Percentiles rank a stretch among this genome's conserved stretches.
These are phyloP conservation scores for Medicago ruthenica DNA, from an alignment of 306 rosid genomes.

Conservation along the genomic window DNA sequence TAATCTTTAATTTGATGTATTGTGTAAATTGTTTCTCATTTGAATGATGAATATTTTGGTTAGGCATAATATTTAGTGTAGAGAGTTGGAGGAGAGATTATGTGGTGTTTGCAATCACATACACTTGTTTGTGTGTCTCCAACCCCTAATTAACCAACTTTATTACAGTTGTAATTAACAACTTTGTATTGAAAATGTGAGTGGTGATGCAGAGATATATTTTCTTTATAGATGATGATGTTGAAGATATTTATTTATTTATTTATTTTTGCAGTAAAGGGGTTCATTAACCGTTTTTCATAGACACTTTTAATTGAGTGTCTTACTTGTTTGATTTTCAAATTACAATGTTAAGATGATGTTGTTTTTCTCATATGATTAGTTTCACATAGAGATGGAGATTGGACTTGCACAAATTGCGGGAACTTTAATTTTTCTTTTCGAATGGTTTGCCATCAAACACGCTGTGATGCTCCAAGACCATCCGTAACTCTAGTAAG, in stretches of 20 bases:
- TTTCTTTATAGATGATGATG: too few relatives aligned
- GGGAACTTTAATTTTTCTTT: slow-evolving; percentile 62
- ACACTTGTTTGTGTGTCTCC: too few relatives aligned
- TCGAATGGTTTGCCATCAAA: slow-evolving; percentile 56
- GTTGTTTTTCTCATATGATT: slow-evolving; percentile 35
- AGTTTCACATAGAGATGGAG: slow-evolving; percentile 57
- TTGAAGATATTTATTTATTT: too few relatives aligned
- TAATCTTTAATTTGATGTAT: not conserved
- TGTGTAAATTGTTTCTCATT: slow-evolving; percentile 6
- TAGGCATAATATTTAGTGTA: not conserved
- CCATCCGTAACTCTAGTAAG: too few relatives aligned
- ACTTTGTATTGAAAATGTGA: slow-evolving; percentile 8
- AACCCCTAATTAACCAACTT: not conserved
- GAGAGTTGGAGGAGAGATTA: not conserved
- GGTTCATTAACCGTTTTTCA: not conserved
- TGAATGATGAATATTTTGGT: not conserved
- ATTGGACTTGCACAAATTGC: slow-evolving; percentile 59
- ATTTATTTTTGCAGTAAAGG: not conserved
- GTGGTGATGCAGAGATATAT: too few relatives aligned
- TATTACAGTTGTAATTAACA: not conserved
- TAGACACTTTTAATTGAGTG: not conserved
- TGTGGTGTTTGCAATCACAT: not conserved
- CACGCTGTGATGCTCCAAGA: slow-evolving; percentile 49
- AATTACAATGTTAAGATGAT: not conserved
- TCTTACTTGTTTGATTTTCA: not conserved